Conservation (phyloP, 1,284 basidiomycete genomes). For the Puccinia sorghi region DNA sequence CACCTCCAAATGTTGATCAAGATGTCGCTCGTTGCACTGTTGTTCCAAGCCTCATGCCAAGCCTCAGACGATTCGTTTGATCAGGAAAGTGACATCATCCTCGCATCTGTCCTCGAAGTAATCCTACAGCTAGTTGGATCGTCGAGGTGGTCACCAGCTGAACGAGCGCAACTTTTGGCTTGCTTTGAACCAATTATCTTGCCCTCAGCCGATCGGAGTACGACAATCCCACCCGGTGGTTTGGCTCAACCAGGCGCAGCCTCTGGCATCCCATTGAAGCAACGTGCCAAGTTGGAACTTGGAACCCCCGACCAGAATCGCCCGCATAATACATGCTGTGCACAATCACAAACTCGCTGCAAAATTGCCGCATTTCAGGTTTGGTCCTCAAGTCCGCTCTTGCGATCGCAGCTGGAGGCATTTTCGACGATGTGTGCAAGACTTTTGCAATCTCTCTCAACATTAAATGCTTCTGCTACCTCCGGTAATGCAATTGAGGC, state of each 20-base stretch:
- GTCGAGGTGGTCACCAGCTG: constrained; percentile 26
- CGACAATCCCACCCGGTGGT: background rate
- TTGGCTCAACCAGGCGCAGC: constrained; percentile 32
- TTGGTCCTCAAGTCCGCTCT: constrained; percentile 17
- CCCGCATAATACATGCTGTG: background rate
- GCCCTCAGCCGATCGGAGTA: background rate
- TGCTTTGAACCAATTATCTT: constrained; percentile 45
- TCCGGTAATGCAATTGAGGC: constrained; percentile 4
- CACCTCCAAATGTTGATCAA: constrained; percentile 34
- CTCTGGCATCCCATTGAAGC: constrained; percentile 28
- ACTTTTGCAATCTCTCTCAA: constrained; percentile 22
- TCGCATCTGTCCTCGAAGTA: constrained; percentile 11
- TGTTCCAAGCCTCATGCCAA: constrained; percentile 39
- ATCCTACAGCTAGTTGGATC: constrained; percentile 26
- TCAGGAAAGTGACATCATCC: background rate
- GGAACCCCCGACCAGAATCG: background rate
- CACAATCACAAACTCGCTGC: background rate
- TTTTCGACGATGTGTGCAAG: constrained; percentile 38
- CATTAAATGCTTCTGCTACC: background rate
- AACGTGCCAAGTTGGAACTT: background rate
- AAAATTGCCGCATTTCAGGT: background rate
- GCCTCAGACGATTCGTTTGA: constrained; percentile 13
- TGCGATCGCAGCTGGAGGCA: constrained; percentile 21
- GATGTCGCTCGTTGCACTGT: constrained; percentile 13
- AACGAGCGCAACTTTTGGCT: constrained; percentile 32